Percentiles rank a stretch among this genome's conserved stretches.
phyloP scores from a whole-genome alignment of 2,329 filamentous ascomycete genomes.

The Beauveria pseudobassiana region DNA sequence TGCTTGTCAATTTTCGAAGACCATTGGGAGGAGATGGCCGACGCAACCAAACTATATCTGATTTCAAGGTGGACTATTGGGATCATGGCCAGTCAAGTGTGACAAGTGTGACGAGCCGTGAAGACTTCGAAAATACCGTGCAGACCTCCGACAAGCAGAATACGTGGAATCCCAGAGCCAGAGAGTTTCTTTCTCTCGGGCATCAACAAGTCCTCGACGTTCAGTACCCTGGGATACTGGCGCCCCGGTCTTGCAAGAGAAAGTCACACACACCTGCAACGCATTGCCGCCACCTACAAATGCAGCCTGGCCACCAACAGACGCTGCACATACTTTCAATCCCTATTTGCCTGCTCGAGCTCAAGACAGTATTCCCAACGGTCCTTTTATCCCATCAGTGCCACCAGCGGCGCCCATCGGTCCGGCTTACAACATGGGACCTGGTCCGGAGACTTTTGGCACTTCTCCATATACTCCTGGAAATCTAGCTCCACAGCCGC shows the following conservation, averaged over 20 bases:
- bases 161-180: constrained; percentile 25
- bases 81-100: background rate
- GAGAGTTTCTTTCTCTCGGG: constrained; percentile 26
- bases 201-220: background rate
- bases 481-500: background rate
- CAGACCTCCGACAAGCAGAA: constrained; percentile 7
- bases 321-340: background rate
- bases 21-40: background rate
- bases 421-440: background rate
- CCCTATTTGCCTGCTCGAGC: background rate
- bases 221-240: background rate
- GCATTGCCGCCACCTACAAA: background rate
- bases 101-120: background rate
- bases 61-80: constrained; percentile 8
- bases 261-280: background rate
- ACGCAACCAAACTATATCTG: constrained; percentile 7
- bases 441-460: background rate
- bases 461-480: background rate
- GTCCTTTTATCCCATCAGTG: background rate
- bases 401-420: background rate
- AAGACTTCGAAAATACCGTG: constrained; percentile 1
- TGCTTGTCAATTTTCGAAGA: background rate
- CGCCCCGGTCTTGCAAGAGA: background rate
- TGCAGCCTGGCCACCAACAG: background rate
- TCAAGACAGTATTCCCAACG: background rate